These are phyloP conservation scores for Lathyrus sativus DNA, from an alignment of 306 rosid species.

Conservation along the genomic window DNA sequence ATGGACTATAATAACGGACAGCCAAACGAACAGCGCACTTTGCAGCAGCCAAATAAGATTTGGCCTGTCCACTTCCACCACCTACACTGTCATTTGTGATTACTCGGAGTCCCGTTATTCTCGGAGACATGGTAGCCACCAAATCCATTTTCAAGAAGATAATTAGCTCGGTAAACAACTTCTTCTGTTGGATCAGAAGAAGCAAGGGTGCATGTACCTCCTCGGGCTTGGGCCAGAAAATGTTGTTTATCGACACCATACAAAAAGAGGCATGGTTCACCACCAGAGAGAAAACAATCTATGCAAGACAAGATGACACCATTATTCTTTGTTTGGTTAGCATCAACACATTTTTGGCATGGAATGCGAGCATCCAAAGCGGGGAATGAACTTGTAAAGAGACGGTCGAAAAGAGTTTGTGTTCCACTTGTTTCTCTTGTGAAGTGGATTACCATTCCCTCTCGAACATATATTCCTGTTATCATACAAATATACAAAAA, in stretches of 20 bases:
- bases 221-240: slow-evolving; percentile 65
- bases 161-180: slow-evolving; percentile 59
- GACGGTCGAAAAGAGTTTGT: slow-evolving; percentile 47
- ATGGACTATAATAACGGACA: slow-evolving; percentile 39
- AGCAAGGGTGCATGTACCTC: slow-evolving; percentile 84
- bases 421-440: slow-evolving; percentile 54
- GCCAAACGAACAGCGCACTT: slow-evolving; percentile 46
- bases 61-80: slow-evolving; percentile 58
- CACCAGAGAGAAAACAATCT: slow-evolving; percentile 62
- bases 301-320: slow-evolving; percentile 72
- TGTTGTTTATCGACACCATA: slow-evolving; percentile 47
- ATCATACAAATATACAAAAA: not conserved
- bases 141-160: slow-evolving; percentile 70
- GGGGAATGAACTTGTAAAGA: slow-evolving; percentile 47
- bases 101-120: slow-evolving; percentile 70
- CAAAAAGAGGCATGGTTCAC: slow-evolving; percentile 58
- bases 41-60: slow-evolving; percentile 34
- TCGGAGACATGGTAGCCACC: slow-evolving; percentile 55
- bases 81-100: slow-evolving; percentile 49
- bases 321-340: slow-evolving; percentile 23
- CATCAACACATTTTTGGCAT: slow-evolving; percentile 59
- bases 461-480: slow-evolving; percentile 68
- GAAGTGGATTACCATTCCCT: slow-evolving; percentile 76
- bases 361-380: slow-evolving; percentile 39
- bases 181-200: slow-evolving; percentile 44